Percentiles rank a stretch among this genome's conserved stretches.
Evolutionary conservation across 2,329 filamentous ascomycete genomes (phyloP).

Genomic region (Scortechinia acanthostroma): DNA sequence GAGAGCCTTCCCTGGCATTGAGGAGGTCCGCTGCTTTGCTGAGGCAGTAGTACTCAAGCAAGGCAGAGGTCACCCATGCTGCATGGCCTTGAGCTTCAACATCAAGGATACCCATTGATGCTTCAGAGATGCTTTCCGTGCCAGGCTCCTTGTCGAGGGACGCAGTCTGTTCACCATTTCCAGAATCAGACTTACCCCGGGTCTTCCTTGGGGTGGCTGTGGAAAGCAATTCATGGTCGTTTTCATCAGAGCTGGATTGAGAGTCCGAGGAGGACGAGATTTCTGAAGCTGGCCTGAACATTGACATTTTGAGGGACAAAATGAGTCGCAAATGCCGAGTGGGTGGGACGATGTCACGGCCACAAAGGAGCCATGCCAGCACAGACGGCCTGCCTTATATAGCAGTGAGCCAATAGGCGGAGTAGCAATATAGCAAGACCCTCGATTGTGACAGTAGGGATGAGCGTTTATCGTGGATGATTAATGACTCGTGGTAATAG

Average conservation of each 20-base stretch:
- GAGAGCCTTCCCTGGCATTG: slow-evolving; percentile 23
- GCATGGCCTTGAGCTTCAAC: slow-evolving; percentile 23
- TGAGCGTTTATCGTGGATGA: too few species aligned
- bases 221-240: slow-evolving; percentile 7
- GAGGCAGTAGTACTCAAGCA: slow-evolving; percentile 32
- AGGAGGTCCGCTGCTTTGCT: slow-evolving; percentile 31
- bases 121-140: not conserved
- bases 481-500: too few species aligned
- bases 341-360: too few species aligned
- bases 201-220: not conserved
- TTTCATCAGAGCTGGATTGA: slow-evolving; percentile 16
- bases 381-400: too few species aligned
- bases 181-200: too few species aligned
- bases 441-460: too few species aligned
- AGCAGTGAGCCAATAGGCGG: too few species aligned
- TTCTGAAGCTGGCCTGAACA: slow-evolving; percentile 27
- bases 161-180: too few species aligned
- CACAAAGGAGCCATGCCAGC: too few species aligned
- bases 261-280: slow-evolving; percentile 24
- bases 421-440: too few species aligned
- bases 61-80: slow-evolving; percentile 28
- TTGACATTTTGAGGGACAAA: slow-evolving; percentile 25
- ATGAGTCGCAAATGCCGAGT: not conserved
- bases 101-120: slow-evolving; percentile 9
- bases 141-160: not conserved